These are phyloP conservation scores for Stemphylium vesicarium DNA, from an alignment of 2,329 filamentous ascomycete species.

Conservation along the genomic window DNA sequence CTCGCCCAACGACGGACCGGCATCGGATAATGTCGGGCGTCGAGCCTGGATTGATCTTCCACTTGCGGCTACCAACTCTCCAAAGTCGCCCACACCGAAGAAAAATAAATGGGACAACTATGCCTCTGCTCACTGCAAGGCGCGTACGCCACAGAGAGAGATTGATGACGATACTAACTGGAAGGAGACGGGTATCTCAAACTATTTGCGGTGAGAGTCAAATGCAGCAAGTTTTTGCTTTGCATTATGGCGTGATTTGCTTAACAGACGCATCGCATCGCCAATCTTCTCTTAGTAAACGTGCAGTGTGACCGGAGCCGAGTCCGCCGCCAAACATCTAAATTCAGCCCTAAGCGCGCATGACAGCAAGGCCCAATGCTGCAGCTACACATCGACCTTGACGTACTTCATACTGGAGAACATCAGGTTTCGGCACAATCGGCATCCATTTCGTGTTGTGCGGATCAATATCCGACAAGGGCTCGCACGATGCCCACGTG, in stretches of 20 bases:
- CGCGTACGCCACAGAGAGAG: too few relatives aligned
- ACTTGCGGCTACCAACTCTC: too few relatives aligned
- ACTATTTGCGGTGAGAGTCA: background rate
- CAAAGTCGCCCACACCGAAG: too few relatives aligned
- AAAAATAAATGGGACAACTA: too few relatives aligned
- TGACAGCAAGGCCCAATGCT: background rate
- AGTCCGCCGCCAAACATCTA: background rate
- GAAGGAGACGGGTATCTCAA: background rate
- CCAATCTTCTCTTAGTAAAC: background rate
- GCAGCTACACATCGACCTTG: background rate
- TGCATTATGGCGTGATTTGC: background rate
- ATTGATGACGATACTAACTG: background rate
- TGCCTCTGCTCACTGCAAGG: too few relatives aligned
- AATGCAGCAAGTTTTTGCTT: background rate
- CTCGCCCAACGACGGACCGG: background rate
- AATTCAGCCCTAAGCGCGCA: background rate
- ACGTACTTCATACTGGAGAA: background rate
- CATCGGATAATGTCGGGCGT: conserved; percentile 2
- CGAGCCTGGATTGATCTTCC: background rate
- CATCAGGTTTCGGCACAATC: background rate
- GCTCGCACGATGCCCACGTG: too few relatives aligned
- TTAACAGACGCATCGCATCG: background rate
- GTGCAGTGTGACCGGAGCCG: too few relatives aligned
- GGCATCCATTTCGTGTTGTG: background rate
- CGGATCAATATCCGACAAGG: too few relatives aligned